These are phyloP conservation scores for Suillus spraguei DNA, from an alignment of 768 basidiomycete genomes.

Conservation along the genomic window DNA sequence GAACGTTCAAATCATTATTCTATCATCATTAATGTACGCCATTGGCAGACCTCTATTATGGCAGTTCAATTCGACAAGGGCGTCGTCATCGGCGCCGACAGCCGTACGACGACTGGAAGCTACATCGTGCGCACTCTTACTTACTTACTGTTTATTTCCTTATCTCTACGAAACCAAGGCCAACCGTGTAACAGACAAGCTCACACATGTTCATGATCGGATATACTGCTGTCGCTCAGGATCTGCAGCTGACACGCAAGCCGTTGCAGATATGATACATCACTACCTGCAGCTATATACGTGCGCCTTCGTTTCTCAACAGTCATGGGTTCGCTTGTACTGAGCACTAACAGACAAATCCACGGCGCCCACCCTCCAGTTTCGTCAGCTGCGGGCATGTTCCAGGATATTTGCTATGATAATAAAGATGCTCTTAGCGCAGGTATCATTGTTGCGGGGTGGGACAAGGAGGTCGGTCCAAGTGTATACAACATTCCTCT, in stretches of 20 bases:
- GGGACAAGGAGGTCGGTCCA: conserved; percentile 90
- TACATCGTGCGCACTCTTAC: conserved; percentile 72
- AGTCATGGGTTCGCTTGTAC: neutral
- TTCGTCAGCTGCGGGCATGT: conserved; percentile 75
- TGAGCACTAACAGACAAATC: conserved; percentile 46
- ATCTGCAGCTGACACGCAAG: conserved; percentile 97
- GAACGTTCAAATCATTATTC: conserved; percentile 34
- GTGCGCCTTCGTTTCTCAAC: conserved; percentile 41
- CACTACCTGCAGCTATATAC: conserved; percentile 76
- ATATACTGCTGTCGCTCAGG: conserved; percentile 99
- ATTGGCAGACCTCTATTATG: conserved; percentile 92
- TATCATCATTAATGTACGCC: conserved; percentile 3
- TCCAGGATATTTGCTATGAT: conserved; percentile 88
- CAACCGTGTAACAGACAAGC: conserved; percentile 98
- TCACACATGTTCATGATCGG: conserved; percentile 94
- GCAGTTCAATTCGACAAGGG: conserved; percentile 96
- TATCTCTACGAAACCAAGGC: conserved; percentile 52
- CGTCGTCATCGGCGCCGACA: conserved; percentile 96
- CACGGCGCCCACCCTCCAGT: conserved; percentile 74
- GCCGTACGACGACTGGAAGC: conserved; percentile 94
- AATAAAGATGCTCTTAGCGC: conserved; percentile 91
- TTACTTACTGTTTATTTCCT: conserved; percentile 4
- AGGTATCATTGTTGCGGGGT: conserved; percentile 97
- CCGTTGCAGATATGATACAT: conserved; percentile 90
- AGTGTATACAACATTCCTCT: conserved; percentile 97